Conservation (phyloP, 306 rosid genomes). For the Gastrolobium bilobum region DNA sequence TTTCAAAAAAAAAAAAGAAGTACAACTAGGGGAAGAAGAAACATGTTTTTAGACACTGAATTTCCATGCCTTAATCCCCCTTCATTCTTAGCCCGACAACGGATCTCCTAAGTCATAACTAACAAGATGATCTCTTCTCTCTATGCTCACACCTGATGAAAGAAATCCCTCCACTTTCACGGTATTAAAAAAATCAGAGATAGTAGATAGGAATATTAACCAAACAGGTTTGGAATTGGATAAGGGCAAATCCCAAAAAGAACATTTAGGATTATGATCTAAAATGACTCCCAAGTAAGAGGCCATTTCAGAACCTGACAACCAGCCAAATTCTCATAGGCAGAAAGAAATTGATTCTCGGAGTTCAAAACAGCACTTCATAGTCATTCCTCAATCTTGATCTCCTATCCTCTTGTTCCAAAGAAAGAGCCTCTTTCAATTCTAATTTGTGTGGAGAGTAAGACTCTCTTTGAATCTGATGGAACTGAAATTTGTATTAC, state of each 20-base stretch:
- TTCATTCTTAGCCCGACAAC: not conserved
- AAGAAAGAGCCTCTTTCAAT: slow-evolving; percentile 1
- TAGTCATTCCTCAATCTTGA: not conserved
- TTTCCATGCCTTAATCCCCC: not conserved
- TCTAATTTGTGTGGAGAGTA: not conserved
- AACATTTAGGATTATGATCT: not conserved
- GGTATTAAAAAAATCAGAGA: not conserved
- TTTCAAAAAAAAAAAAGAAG: not conserved
- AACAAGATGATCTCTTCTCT: not conserved
- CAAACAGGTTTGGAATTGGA: slow-evolving; percentile 7
- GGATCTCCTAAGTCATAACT: not conserved
- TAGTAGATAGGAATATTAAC: not conserved
- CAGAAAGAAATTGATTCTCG: not conserved
- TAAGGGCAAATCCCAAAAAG: not conserved
- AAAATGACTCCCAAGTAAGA: not conserved
- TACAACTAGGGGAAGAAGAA: slow-evolving; percentile 11
- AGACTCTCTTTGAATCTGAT: not conserved
- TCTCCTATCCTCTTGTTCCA: not conserved
- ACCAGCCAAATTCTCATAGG: not conserved
- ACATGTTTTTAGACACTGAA: slow-evolving; percentile 5
- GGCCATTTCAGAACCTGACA: slow-evolving; percentile 7
- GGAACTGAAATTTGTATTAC: too few relatives aligned
- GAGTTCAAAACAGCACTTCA: not conserved
- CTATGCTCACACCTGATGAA: not conserved
- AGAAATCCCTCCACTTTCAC: not conserved